Conservation (phyloP, 495 filamentous ascomycete species). For the Aspergillus cristatus region DNA sequence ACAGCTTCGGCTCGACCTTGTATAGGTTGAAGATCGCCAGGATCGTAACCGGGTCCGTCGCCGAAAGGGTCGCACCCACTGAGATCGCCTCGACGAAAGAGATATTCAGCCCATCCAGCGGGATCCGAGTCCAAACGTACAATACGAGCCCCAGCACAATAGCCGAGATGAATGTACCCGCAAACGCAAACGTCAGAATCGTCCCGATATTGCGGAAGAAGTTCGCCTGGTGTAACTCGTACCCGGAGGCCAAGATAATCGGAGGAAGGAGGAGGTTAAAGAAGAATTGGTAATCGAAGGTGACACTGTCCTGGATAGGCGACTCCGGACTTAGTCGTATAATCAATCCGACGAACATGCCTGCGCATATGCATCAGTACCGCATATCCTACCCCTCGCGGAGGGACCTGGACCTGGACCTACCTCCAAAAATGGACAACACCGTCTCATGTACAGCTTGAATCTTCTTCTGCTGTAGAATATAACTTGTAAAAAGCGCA, state of each 20-base stretch:
- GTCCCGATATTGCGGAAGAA: conserved; percentile 98
- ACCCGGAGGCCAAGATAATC: conserved; percentile 94
- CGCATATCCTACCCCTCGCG: too few species aligned
- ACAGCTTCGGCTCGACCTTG: conserved; percentile 96
- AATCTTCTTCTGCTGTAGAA: conserved; percentile 87
- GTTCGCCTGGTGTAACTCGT: conserved; percentile 95
- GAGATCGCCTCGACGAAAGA: conserved; percentile 90
- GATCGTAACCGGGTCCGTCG: conserved; percentile 95
- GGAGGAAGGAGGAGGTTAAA: conserved; percentile 96
- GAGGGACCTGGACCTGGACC: too few species aligned
- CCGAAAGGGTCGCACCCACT: conserved; percentile 89
- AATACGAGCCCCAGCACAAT: conserved; percentile 81
- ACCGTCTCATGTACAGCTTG: conserved; percentile 98
- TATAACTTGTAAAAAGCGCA: conserved; percentile 94
- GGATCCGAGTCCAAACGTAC: conserved; percentile 80
- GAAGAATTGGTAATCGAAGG: conserved; percentile 97
- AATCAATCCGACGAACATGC: conserved; percentile 91
- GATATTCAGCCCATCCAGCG: conserved; percentile 74
- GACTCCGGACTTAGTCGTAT: conserved; percentile 70
- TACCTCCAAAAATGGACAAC: conserved; percentile 94
- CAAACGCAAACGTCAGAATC: conserved; percentile 97
- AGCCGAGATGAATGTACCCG: conserved; percentile 93
- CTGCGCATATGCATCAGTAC: conserved; percentile 32
- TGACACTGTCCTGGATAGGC: conserved; percentile 77
- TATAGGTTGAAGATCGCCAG: conserved; percentile 98